phyloP scores from a whole-genome alignment of 148 eudicot genomes.

The Vaccinium vitisidaea region DNA sequence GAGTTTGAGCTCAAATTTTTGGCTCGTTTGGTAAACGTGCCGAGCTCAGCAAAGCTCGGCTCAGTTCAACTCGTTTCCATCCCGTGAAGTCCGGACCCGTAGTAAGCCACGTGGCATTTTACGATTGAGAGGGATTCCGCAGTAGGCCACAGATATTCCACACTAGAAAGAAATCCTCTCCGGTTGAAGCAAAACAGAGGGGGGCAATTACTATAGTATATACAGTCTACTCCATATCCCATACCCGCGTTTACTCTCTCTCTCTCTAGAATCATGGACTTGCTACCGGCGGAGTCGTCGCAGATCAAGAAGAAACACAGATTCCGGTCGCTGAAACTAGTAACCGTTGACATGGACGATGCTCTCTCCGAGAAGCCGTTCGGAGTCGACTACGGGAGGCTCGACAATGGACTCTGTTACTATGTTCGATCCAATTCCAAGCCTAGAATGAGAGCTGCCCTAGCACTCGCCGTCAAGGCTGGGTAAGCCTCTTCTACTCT shows the following conservation, averaged over 20 bases:
- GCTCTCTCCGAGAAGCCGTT: slow-evolving; percentile 46
- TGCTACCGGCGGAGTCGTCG: slow-evolving; percentile 60
- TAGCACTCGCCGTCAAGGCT: slow-evolving; percentile 50
- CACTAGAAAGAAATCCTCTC: neutral
- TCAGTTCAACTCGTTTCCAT: too few relatives aligned
- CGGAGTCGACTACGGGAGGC: slow-evolving; percentile 69
- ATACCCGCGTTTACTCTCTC: neutral
- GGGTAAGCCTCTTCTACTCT: neutral
- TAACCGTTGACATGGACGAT: slow-evolving; percentile 53
- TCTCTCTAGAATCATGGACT: slow-evolving; percentile 45
- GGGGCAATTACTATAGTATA: neutral
- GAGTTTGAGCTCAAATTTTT: too few relatives aligned
- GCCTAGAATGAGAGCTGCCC: slow-evolving; percentile 91
- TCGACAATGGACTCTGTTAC: slow-evolving; percentile 68
- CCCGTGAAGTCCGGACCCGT: too few relatives aligned
- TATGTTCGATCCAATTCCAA: slow-evolving; percentile 82
- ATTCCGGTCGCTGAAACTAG: slow-evolving; percentile 65
- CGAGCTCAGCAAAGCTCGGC: too few relatives aligned
- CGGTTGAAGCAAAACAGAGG: neutral
- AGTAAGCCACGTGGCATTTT: neutral
- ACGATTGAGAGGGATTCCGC: neutral
- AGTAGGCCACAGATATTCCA: neutral
- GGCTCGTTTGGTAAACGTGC: too few relatives aligned
- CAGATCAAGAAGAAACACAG: slow-evolving; percentile 53
- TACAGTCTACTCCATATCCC: neutral